Evolutionary conservation across 495 filamentous ascomycete species (phyloP).

Genomic region (Cladorrhinum samala): DNA sequence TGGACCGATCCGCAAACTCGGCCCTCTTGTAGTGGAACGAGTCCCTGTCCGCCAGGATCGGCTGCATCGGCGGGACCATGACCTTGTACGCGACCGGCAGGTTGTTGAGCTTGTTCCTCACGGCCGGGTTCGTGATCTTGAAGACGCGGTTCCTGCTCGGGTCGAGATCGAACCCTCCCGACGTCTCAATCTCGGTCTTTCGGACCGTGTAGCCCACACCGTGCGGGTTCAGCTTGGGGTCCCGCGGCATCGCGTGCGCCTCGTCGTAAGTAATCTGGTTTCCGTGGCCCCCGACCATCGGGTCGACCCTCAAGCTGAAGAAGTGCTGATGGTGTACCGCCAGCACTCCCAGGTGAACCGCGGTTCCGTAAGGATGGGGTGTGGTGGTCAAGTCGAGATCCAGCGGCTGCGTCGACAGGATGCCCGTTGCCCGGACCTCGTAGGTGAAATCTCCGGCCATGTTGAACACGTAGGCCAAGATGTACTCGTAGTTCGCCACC

Average conservation of each 20-base stretch:
- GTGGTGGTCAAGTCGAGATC: slow-evolving; percentile 56
- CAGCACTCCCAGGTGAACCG: slow-evolving; percentile 81
- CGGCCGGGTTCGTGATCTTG: slow-evolving; percentile 68
- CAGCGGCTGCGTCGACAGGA: slow-evolving; percentile 77
- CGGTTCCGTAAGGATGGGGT: slow-evolving; percentile 60
- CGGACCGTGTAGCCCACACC: slow-evolving; percentile 69
- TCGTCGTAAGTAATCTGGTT: slow-evolving; percentile 70
- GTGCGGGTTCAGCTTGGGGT: slow-evolving; percentile 66
- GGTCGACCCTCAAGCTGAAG: slow-evolving; percentile 82
- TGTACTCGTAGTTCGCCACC: slow-evolving; percentile 78
- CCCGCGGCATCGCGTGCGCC: slow-evolving; percentile 40
- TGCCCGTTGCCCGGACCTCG: slow-evolving; percentile 80
- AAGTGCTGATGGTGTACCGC: slow-evolving; percentile 77
- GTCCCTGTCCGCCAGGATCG: slow-evolving; percentile 64
- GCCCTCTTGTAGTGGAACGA: slow-evolving; percentile 66
- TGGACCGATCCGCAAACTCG: slow-evolving; percentile 74
- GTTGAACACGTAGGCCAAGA: slow-evolving; percentile 80
- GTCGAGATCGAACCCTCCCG: slow-evolving; percentile 51
- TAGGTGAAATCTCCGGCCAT: slow-evolving; percentile 74
- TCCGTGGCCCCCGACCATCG: slow-evolving; percentile 66
- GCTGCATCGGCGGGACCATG: slow-evolving; percentile 66
- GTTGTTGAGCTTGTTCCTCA: slow-evolving; percentile 65
- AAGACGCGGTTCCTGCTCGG: slow-evolving; percentile 60
- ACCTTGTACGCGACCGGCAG: slow-evolving; percentile 78
- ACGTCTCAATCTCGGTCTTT: slow-evolving; percentile 54